Base-by-base conservation (phyloP, 257 asterid genomes). In the Salvia hispanica region DNA sequence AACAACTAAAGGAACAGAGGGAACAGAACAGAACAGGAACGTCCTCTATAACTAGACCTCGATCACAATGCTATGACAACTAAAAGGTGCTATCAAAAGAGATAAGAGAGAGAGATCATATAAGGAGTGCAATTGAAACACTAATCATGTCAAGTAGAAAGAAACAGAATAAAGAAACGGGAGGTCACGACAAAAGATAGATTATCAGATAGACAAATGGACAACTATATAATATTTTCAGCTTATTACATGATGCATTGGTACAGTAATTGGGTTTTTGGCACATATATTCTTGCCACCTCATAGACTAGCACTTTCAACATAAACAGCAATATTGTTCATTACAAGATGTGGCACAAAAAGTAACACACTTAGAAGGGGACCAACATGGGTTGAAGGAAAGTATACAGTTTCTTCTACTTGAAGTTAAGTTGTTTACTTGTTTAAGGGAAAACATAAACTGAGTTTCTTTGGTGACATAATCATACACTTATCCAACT, bases 141-240 rank as follows among this genome's bases (percentile, higher is more conserved):
- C 12, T 43, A 64, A 59, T 7, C 69, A 43, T 64, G 47, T 53
- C 57, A 46, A 25, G 5, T 51, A 31, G 37, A 21, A 57, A 37
- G 56, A 28, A 16, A 57, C 16, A 14, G 18, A 58, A 16, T 0
- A 58, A 58, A 43, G n/a, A 31, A 60, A 56, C 43, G 33, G 18
- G 63, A 66, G 73, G 53, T 39, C 42, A 3, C 5, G 7, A 33
- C 56, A 62, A 16, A 67, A 67, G 65, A 54, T 46, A 50, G 58
- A 46, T 47, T 14, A 56, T 28, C 62, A 56, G 60, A 50, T 43
- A 14, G 44, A 63, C 16, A 39, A 74, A 50, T 48, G 11, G 44
- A 63, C 16, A 39, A 74, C 46, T 18, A 44, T 3, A 6, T 0
- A 58, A 13, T 31, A 28, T 59, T 43, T 66, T 50, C 36, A 43